Percentiles rank a stretch among this genome's conserved stretches.
Evolutionary conservation across 1,139 yeast species (phyloP).

Genomic region (Yamadazyma sp.): DNA sequence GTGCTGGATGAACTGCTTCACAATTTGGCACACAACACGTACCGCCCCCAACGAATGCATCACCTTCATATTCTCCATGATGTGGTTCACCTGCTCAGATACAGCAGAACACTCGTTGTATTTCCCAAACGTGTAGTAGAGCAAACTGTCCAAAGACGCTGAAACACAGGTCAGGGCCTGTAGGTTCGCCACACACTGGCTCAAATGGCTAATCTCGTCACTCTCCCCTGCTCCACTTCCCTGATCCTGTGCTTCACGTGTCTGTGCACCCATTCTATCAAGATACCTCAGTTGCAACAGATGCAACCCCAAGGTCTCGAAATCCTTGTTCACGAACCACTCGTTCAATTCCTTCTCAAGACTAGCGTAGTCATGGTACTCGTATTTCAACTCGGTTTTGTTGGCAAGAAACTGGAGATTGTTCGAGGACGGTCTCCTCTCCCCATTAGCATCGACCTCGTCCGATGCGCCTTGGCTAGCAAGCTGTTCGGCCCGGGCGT

Average conservation of each 20-base stretch:
- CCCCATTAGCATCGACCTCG: conserved; percentile 10
- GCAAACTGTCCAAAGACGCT: conserved; percentile 9
- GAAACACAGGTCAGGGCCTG: background rate
- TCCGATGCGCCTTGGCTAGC: conserved; percentile 9
- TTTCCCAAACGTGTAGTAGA: conserved; percentile 46
- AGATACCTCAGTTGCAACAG: conserved; percentile 14
- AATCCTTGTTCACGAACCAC: conserved; percentile 64
- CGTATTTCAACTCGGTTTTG: conserved; percentile 46
- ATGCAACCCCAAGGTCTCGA: conserved; percentile 26
- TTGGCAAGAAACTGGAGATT: conserved; percentile 27
- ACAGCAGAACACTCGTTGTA: conserved; percentile 29
- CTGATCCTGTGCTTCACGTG: no score
- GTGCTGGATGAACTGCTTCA: conserved; percentile 10
- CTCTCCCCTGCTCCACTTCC: conserved; percentile 1
- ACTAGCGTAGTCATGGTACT: conserved; percentile 38
- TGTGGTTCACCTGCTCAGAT: conserved; percentile 36
- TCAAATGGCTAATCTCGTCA: conserved; percentile 3
- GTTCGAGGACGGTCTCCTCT: conserved; percentile 4
- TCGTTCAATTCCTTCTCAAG: conserved; percentile 53
- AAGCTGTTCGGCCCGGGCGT: conserved; percentile 46
- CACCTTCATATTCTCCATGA: conserved; percentile 19
- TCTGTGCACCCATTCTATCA: conserved; percentile 3
- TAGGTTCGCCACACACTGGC: conserved; percentile 1
- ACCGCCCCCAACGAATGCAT: conserved; percentile 16
- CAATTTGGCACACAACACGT: background rate